phyloP scores from a whole-genome alignment of 2,329 filamentous ascomycete genomes.

The Fusarium drepaniforme region DNA sequence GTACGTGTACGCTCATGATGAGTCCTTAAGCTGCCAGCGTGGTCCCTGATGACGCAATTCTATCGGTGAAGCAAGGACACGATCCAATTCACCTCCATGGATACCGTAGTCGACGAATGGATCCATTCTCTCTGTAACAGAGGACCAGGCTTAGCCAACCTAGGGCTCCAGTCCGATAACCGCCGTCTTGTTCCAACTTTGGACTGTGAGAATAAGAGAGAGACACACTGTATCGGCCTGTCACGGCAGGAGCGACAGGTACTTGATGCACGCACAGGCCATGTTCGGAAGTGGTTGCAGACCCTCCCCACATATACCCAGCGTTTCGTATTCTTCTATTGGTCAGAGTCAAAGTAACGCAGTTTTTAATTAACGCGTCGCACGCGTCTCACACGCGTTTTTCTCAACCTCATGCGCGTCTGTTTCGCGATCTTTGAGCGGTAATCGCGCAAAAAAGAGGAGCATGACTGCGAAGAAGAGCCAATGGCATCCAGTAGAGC shows the following conservation, averaged over 20 bases:
- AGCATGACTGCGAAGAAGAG: constrained; percentile 11
- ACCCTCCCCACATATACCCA: constrained; percentile 22
- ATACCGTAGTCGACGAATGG: background rate
- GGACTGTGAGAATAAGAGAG: background rate
- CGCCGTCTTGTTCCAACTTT: background rate
- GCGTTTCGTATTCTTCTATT: constrained; percentile 24
- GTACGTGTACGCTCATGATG: background rate
- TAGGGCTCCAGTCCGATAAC: background rate
- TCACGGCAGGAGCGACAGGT: constrained; percentile 22
- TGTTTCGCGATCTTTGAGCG: constrained; percentile 24
- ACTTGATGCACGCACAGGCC: constrained; percentile 39
- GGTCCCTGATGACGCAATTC: background rate
- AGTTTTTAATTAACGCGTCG: constrained; percentile 33
- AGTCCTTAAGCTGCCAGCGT: background rate
- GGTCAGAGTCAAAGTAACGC: constrained; percentile 8
- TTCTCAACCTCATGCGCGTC: constrained; percentile 22
- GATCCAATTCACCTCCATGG: background rate
- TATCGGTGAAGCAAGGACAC: background rate
- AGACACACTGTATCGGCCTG: constrained; percentile 20
- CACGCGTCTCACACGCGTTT: constrained; percentile 26
- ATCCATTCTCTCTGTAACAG: background rate
- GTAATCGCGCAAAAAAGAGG: constrained; percentile 22
- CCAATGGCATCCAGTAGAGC: constrained; percentile 22
- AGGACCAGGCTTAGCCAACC: background rate
- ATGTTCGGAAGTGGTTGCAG: constrained; percentile 43